phyloP scores from a whole-genome alignment of 2,329 filamentous ascomycete genomes.

The Penicillium sp. region DNA sequence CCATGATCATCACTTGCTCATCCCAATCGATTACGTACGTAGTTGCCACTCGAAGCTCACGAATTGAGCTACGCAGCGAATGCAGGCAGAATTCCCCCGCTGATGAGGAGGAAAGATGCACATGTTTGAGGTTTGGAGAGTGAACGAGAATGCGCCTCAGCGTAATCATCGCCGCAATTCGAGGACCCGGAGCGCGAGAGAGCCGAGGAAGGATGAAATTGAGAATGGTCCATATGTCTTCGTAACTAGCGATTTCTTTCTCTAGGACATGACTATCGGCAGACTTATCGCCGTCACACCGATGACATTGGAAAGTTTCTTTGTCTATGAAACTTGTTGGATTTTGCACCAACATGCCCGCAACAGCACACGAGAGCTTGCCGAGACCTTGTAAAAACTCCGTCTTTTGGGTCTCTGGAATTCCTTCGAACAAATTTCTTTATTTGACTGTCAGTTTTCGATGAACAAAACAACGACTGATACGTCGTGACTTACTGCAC shows the following conservation, averaged over 20 bases:
- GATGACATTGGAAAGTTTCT: slow-evolving; percentile 27
- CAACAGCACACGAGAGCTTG: slow-evolving; percentile 51
- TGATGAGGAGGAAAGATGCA: slow-evolving; percentile 62
- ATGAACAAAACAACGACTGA: not conserved
- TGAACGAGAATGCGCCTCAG: slow-evolving; percentile 66
- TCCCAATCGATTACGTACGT: slow-evolving; percentile 42
- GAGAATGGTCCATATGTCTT: slow-evolving; percentile 40
- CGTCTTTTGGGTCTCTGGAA: slow-evolving; percentile 49
- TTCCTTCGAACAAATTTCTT: slow-evolving; percentile 41
- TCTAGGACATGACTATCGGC: slow-evolving; percentile 11
- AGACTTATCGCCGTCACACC: slow-evolving; percentile 33
- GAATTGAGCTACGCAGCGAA: slow-evolving; percentile 72
- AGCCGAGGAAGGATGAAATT: slow-evolving; percentile 38
- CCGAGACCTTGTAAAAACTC: slow-evolving; percentile 52
- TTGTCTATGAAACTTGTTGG: slow-evolving; percentile 20
- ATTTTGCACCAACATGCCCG: slow-evolving; percentile 40
- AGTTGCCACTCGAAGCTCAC: slow-evolving; percentile 78
- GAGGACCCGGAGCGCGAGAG: slow-evolving; percentile 50
- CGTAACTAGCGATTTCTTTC: slow-evolving; percentile 19
- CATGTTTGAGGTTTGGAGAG: slow-evolving; percentile 51
- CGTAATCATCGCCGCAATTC: slow-evolving; percentile 65
- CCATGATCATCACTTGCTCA: not conserved
- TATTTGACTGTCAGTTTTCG: not conserved
- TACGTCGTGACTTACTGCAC: slow-evolving; percentile 42
- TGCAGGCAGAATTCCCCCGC: slow-evolving; percentile 76